These are phyloP conservation scores for Posidonia oceanica DNA, from an alignment of 116 monocot species.

Conservation along the genomic window DNA sequence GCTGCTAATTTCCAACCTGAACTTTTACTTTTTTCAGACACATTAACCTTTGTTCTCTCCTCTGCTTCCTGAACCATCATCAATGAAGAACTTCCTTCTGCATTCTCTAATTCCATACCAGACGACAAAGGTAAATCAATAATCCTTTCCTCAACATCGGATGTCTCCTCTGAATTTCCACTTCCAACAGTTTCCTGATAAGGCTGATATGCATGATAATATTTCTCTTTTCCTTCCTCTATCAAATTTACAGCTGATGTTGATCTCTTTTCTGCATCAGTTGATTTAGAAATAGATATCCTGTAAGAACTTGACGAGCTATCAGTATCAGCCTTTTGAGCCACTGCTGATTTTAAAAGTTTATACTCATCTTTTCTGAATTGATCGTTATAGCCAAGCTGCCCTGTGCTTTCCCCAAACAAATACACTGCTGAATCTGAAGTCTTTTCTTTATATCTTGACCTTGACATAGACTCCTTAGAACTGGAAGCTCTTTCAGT, in stretches of 20 bases:
- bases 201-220: background rate
- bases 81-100: conserved; percentile 8
- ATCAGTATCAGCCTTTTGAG: background rate
- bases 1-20: background rate
- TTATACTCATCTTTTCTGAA: background rate
- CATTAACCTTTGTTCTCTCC: conserved; percentile 10
- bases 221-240: background rate
- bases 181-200: conserved; percentile 1
- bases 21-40: conserved; percentile 4
- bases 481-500: background rate
- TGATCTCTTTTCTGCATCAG: background rate
- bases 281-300: background rate
- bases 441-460: background rate
- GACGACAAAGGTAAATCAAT: background rate
- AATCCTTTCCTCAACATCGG: background rate
- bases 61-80: conserved; percentile 15
- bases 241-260: conserved; percentile 12
- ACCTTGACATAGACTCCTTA: background rate
- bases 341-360: background rate
- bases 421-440: conserved; percentile 20
- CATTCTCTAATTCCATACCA: conserved; percentile 1
- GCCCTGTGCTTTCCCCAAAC: conserved; percentile 21
- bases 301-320: background rate
- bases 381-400: background rate
- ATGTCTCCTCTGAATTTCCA: background rate